phyloP scores from a whole-genome alignment of 805 yeast species.

The Lachancea fermentati region DNA sequence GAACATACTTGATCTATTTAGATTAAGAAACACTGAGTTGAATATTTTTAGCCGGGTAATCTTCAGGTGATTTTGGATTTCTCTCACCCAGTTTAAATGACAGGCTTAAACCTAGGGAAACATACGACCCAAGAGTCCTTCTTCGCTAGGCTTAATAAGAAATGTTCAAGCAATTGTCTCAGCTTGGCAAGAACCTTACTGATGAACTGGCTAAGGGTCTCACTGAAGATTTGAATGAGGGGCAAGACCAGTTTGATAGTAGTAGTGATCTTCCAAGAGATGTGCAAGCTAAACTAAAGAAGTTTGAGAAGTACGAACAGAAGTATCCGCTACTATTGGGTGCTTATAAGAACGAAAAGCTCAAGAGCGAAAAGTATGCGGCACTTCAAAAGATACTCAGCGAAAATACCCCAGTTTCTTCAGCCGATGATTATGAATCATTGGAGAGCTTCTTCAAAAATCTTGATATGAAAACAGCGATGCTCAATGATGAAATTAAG shows the following conservation, averaged over 20 bases:
- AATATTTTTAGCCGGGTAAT: neutral
- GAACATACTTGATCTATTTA: too few species aligned
- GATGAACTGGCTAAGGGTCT: constrained; percentile 52
- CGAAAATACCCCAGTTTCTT: constrained; percentile 76
- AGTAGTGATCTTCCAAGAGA: constrained; percentile 49
- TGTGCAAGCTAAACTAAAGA: constrained; percentile 57
- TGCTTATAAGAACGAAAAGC: constrained; percentile 80
- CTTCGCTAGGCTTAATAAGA: too few species aligned
- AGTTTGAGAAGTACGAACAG: constrained; percentile 81
- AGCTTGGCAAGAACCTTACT: constrained; percentile 54
- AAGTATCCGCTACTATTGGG: constrained; percentile 80
- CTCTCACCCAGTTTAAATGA: neutral
- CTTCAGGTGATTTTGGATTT: neutral
- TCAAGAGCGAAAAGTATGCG: constrained; percentile 52
- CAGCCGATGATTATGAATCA: constrained; percentile 65
- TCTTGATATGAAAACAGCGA: constrained; percentile 49
- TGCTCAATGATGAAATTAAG: constrained; percentile 63
- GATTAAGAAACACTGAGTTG: too few species aligned
- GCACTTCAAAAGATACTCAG: constrained; percentile 63
- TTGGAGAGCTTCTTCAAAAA: constrained; percentile 66
- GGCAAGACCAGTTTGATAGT: constrained; percentile 20
- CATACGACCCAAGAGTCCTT: too few species aligned
- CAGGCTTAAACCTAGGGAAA: too few species aligned
- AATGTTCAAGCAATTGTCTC: constrained; percentile 56
- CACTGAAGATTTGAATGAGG: constrained; percentile 25